Evolutionary conservation across 176 grass and related monocot genomes (phyloP).

Genomic region (Thalia dealbata): DNA sequence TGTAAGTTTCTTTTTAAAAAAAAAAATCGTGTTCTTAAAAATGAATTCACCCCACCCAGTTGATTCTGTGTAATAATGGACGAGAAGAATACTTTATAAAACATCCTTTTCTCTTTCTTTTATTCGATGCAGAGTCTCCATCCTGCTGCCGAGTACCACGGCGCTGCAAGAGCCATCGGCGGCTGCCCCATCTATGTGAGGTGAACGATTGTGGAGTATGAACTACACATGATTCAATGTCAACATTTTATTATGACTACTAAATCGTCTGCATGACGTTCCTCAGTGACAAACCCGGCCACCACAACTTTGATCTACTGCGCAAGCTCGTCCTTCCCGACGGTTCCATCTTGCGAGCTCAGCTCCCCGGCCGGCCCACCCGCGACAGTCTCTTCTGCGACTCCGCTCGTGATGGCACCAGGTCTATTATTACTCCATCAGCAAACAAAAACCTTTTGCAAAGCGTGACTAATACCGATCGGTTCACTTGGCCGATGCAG

Average conservation of each 20-base stretch:
- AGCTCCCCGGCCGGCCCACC: conserved; percentile 54
- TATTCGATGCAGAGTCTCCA: conserved; percentile 41
- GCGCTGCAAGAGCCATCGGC: conserved; percentile 51
- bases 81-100: too few relatives aligned
- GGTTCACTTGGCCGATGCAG: conserved; percentile 13
- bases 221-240: background rate
- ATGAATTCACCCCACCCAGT: background rate
- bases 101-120: background rate
- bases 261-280: background rate
- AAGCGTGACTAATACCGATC: too few relatives aligned
- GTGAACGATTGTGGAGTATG: conserved; percentile 8
- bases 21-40: background rate
- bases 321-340: conserved; percentile 69
- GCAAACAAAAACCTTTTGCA: too few relatives aligned
- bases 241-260: background rate
- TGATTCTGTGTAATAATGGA: too few relatives aligned
- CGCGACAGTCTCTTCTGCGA: conserved; percentile 78
- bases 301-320: conserved; percentile 69
- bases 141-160: conserved; percentile 79
- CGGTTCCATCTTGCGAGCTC: conserved; percentile 55
- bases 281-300: conserved; percentile 63
- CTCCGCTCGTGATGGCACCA: conserved; percentile 51
- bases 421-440: conserved; percentile 16
- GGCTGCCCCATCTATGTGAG: conserved; percentile 57
- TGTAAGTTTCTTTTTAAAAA: conserved; percentile 25